These are phyloP conservation scores for Paspalum notatum DNA, from an alignment of 176 grass and related monocot species.

Conservation along the genomic window DNA sequence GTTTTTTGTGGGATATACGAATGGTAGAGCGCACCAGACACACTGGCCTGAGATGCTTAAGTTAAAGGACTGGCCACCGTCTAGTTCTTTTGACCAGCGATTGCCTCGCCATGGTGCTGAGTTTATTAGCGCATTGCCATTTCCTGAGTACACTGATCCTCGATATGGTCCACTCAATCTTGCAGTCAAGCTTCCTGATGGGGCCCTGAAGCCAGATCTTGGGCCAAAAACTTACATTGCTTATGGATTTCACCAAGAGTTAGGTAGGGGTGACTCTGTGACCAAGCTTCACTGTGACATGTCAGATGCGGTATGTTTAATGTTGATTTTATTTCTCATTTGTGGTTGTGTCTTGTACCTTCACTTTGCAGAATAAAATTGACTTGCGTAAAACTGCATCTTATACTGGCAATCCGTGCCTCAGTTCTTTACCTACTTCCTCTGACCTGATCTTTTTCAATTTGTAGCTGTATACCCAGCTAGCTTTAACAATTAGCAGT, in stretches of 20 bases:
- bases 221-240: slow-evolving; percentile 89
- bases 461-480: neutral
- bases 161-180: slow-evolving; percentile 79
- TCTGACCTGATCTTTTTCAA: neutral
- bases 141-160: slow-evolving; percentile 87
- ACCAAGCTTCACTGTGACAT: slow-evolving; percentile 96
- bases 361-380: neutral
- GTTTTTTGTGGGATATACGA: slow-evolving; percentile 63
- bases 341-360: neutral
- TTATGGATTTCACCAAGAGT: slow-evolving; percentile 73
- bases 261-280: slow-evolving; percentile 80
- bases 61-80: slow-evolving; percentile 76
- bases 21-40: slow-evolving; percentile 40
- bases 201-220: slow-evolving; percentile 66
- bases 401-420: neutral
- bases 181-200: slow-evolving; percentile 60
- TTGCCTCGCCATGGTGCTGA: slow-evolving; percentile 84
- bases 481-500: neutral
- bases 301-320: slow-evolving; percentile 71
- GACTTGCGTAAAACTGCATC: neutral
- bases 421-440: slow-evolving; percentile 2
- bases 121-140: slow-evolving; percentile 79
- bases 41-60: slow-evolving; percentile 79
- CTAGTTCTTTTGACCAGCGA: slow-evolving; percentile 69
- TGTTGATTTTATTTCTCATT: neutral